Percentiles rank a stretch among this genome's conserved stretches.
These are phyloP conservation scores for Solanum appendiculatum DNA, from an alignment of 257 asterid genomes.

Conservation along the genomic window DNA sequence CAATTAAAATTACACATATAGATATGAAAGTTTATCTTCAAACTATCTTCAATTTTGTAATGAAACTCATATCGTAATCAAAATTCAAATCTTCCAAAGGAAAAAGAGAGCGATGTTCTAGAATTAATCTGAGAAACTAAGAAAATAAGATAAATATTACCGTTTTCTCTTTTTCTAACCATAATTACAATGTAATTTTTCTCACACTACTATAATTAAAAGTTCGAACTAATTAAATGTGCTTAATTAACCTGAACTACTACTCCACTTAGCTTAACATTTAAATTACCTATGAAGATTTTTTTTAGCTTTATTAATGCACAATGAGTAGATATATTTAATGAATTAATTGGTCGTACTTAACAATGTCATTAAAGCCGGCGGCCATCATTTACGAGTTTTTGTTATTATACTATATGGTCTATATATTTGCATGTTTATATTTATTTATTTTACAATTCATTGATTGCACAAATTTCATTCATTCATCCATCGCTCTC, in stretches of 20 bases:
- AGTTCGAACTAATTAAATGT: not conserved
- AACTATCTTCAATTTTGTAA: too few relatives aligned
- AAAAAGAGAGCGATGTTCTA: too few relatives aligned
- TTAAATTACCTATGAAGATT: not conserved
- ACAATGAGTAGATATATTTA: not conserved
- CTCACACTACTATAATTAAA: not conserved
- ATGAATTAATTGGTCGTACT: not conserved
- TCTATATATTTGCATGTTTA: not conserved
- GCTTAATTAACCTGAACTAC: too few relatives aligned
- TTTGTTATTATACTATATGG: not conserved
- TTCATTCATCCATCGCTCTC: not conserved
- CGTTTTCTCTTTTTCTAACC: not conserved
- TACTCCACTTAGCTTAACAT: not conserved
- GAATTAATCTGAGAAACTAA: too few relatives aligned
- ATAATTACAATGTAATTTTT: not conserved
- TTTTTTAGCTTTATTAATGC: not conserved
- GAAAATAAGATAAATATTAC: too few relatives aligned
- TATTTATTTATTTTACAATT: not conserved
- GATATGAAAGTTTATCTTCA: not conserved
- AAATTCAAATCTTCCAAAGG: not conserved
- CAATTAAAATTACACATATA: not conserved
- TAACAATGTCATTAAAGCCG: not conserved
- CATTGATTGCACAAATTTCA: not conserved
- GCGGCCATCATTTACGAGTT: not conserved
- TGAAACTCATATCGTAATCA: too few relatives aligned